A percentile compares a stretch with the other conserved stretches of the same genome.
These are phyloP conservation scores for Escovopsis sp. DNA, from an alignment of 2,329 filamentous ascomycete species.

Conservation along the genomic window DNA sequence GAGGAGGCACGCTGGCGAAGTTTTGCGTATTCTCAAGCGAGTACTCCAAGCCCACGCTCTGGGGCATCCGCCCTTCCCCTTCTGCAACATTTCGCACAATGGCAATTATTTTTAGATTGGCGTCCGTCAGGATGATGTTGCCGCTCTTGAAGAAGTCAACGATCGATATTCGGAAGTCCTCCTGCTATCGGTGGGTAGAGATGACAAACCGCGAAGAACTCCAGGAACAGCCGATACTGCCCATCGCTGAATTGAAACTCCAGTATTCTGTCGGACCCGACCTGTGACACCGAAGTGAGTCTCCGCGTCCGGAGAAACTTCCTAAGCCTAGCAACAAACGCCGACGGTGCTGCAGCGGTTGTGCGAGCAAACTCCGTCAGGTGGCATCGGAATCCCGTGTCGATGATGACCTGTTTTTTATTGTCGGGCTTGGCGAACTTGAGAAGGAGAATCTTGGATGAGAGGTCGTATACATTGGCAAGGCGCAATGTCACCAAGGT, in stretches of 20 bases:
- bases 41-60: conserved; percentile 65
- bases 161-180: neutral
- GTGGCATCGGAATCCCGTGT: conserved; percentile 92
- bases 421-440: conserved; percentile 86
- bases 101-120: conserved; percentile 66
- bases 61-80: conserved; percentile 70
- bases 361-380: conserved; percentile 81
- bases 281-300: conserved; percentile 65
- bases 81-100: conserved; percentile 68
- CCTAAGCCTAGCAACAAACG: conserved; percentile 71
- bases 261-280: conserved; percentile 87
- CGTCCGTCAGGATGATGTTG: conserved; percentile 86
- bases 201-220: conserved; percentile 64
- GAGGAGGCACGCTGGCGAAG: conserved; percentile 55
- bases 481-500: conserved; percentile 66
- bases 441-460: conserved; percentile 85
- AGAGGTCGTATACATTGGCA: conserved; percentile 91
- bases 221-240: conserved; percentile 71
- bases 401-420: conserved; percentile 81
- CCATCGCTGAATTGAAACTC: conserved; percentile 91
- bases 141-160: conserved; percentile 40
- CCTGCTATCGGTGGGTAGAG: neutral
- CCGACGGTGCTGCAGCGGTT: conserved; percentile 69
- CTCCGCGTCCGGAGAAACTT: conserved; percentile 80
- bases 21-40: conserved; percentile 74